phyloP scores from a whole-genome alignment of 2,329 filamentous ascomycete species.

The Penicillium sp. region DNA sequence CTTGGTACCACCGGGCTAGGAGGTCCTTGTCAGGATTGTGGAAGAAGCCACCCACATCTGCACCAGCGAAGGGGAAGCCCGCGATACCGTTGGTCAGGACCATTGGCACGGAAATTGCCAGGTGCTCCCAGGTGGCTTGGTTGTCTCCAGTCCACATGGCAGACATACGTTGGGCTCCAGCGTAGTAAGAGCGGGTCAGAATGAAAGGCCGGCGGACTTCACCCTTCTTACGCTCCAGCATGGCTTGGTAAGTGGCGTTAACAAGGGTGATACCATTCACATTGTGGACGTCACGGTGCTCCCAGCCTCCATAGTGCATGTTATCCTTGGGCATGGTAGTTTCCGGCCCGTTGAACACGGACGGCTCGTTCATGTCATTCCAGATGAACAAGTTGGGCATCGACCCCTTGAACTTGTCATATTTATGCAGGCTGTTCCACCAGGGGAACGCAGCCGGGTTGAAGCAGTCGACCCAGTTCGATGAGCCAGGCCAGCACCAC shows the following conservation, averaged over 20 bases:
- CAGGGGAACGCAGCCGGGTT: constrained; percentile 86
- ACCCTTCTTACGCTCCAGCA: constrained; percentile 79
- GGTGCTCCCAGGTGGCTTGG: constrained; percentile 84
- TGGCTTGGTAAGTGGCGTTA: constrained; percentile 84
- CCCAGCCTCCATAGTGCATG: constrained; percentile 83
- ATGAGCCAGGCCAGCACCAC: constrained; percentile 98
- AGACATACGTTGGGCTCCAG: constrained; percentile 81
- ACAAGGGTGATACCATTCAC: constrained; percentile 92
- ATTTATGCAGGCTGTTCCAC: constrained; percentile 88
- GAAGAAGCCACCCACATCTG: constrained; percentile 97
- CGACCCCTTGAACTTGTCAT: constrained; percentile 80
- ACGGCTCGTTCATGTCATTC: constrained; percentile 99
- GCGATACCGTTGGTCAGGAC: constrained; percentile 85
- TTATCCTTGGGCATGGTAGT: constrained; percentile 99
- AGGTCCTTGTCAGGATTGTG: constrained; percentile 93
- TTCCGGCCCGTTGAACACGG: constrained; percentile 96
- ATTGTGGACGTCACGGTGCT: constrained; percentile 95
- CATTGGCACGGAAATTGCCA: constrained; percentile 90
- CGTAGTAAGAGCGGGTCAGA: constrained; percentile 85
- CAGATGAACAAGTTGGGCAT: constrained; percentile 86
- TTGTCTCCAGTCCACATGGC: constrained; percentile 99
- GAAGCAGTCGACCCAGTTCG: constrained; percentile 94
- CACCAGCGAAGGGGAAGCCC: constrained; percentile 89
- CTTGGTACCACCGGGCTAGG: constrained; percentile 91
- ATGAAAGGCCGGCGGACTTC: constrained; percentile 84